Base-by-base conservation (phyloP, 495 filamentous ascomycete genomes). In the Cercophora newfieldiana region DNA sequence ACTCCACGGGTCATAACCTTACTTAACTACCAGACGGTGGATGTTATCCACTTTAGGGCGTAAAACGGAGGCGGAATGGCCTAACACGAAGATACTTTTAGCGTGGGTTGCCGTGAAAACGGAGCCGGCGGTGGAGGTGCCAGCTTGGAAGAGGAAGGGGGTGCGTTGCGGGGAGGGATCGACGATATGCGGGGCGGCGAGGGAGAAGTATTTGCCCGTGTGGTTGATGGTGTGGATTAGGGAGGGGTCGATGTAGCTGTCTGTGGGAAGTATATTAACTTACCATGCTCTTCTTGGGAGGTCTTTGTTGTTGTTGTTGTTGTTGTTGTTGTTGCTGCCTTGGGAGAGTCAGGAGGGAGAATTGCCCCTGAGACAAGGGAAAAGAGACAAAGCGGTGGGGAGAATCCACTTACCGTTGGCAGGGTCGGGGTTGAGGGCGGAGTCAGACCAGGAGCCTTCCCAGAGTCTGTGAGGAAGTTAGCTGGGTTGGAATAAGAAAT, bases 101-200 rank as follows among this genome's bases (percentile, higher is more conserved):
- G 86, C 88, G 66, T 89, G 87, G 12, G 77, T 83, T 0, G 86
- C 82, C 0, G 85, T 87, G 66, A 90, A 90, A 0, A 72, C 77
- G 1, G 80, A 82, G 2, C 87, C 87, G 0, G 87, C 86, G 0
- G 78, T 61, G 0, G 86, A 89, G 7, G 84, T 86, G 16, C 88
- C 87, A 2, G 86, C 87, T 71, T 89, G 87, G 76, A 89, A 86
- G 10, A 89, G 78, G 62, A 89, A 83, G 1, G 87, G 87, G 0
- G 86, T 89, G 30, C 87, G 78, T 66, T 89, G 87, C 10, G 86
- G 86, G 3, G 84, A 87, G 0, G 87, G 87, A 64, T 89, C 80
- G 57, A 84, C 79, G 55, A 87, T 85, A 68, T 87, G 85, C 2
- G 73, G 76, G 19, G 80, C 79, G 59, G 75, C 75, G 4, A 88